phyloP scores from a whole-genome alignment of 2,329 filamentous ascomycete genomes.

The Byssothecium circinans region DNA sequence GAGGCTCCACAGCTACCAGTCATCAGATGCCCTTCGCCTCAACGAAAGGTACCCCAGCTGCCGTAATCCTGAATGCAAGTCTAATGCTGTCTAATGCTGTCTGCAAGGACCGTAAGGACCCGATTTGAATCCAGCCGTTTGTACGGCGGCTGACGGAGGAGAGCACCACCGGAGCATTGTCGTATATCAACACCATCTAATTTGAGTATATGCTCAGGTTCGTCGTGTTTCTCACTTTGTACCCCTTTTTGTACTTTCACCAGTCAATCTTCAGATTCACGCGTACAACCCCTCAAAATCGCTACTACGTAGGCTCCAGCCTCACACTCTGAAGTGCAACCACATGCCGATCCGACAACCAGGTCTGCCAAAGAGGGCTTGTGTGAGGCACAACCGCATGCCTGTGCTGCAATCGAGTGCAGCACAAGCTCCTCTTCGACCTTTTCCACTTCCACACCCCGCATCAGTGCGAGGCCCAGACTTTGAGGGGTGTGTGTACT shows the following conservation, averaged over 20 bases:
- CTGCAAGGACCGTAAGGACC: slow-evolving; percentile 7
- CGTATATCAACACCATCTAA: slow-evolving; percentile 2
- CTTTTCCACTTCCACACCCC: slow-evolving; percentile 14
- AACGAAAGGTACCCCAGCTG: too few relatives aligned
- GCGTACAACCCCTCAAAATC: slow-evolving; percentile 6
- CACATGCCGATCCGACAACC: slow-evolving; percentile 36
- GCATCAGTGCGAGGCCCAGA: slow-evolving; percentile 9
- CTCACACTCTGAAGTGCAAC: slow-evolving; percentile 29
- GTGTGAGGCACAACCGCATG: slow-evolving; percentile 38
- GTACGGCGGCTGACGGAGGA: background rate
- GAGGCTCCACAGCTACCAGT: background rate
- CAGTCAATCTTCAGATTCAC: slow-evolving; percentile 1
- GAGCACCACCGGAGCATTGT: slow-evolving; percentile 1
- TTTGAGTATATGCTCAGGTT: too few relatives aligned
- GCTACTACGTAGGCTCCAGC: slow-evolving; percentile 19
- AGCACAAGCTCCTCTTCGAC: slow-evolving; percentile 11
- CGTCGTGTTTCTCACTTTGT: slow-evolving; percentile 9
- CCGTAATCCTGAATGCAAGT: too few relatives aligned
- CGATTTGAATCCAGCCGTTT: slow-evolving; percentile 1
- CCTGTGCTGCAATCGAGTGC: slow-evolving; percentile 16
- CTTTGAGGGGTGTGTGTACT: slow-evolving; percentile 1
- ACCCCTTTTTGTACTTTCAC: slow-evolving; percentile 2
- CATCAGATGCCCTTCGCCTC: too few relatives aligned
- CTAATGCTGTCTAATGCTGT: slow-evolving; percentile 19
- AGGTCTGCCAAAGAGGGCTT: slow-evolving; percentile 34